Base-by-base conservation (phyloP, 768 basidiomycete species). In the Kwoniella mangroviensis region DNA sequence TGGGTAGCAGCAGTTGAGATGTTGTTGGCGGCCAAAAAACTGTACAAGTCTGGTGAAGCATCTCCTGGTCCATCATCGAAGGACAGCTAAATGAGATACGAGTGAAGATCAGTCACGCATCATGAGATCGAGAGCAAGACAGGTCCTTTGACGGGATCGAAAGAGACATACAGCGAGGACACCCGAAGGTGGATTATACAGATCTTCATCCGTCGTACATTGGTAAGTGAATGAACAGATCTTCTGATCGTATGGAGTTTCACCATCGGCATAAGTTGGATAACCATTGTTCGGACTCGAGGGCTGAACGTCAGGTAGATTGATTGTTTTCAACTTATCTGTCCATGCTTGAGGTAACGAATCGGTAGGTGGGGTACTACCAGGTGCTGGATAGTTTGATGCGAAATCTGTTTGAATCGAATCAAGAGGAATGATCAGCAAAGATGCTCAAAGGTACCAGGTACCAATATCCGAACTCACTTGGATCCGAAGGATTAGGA, bases 141-240 rank as follows among this genome's bases (percentile, higher is more conserved):
- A 49, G 10, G 45, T 49, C 1, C 45, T 49, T 49, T 17, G 45
- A 49, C 13, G 13, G 19, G 56, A 51, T 24, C 19, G 3, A n/a
- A 17, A 0, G 24, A 59, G 45, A 75, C 78, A 56, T 67, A 81
- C 75, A 1, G 78, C 91, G 62, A 92, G 84, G 63, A 86, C 83
- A 9, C 91, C 91, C 40, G 86, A 81, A 0, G 94, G 93, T 0
- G 90, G 91, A 70, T 94, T 88, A 88, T 90, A 90, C 59, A 92
- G 77, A 72, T 92, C 91, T 12, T 86, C 88, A 4, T 85, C 73
- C 52, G 85, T 86, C 62, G 79, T 80, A 81, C 92, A 94, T 77
- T 89, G 87, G 84, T 88, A 90, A 0, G 90, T 91, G 24, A 90
- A 86, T 2, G 92, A 93, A 84, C 93, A 96, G 70, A 96, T 86